Evolutionary conservation across 768 basidiomycete genomes (phyloP).

Genomic region (Tulasnella sp.): DNA sequence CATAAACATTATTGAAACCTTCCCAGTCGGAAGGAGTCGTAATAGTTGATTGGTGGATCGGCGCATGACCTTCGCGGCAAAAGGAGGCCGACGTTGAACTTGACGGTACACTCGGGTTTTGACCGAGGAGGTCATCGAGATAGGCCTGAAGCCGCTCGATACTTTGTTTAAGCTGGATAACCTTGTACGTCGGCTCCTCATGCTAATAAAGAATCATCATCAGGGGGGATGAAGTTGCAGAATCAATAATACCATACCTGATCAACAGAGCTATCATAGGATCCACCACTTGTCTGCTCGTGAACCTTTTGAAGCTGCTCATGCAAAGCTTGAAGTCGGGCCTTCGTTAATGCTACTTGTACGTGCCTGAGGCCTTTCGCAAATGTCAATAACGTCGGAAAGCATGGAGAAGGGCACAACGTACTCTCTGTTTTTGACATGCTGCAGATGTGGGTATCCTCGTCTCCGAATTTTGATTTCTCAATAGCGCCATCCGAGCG

Average conservation of each 20-base stretch:
- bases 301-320: neutral
- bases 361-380: neutral
- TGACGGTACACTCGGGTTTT: neutral
- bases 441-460: conserved; percentile 71
- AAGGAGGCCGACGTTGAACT: neutral
- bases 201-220: neutral
- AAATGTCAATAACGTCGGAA: neutral
- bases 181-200: neutral
- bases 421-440: conserved; percentile 61
- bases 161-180: conserved; percentile 14
- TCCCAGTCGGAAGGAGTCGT: conserved; percentile 41
- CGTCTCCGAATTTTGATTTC: conserved; percentile 66
- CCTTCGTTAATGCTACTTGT: neutral
- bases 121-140: conserved; percentile 34
- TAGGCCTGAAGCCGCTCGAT: conserved; percentile 45
- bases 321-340: neutral
- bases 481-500: conserved; percentile 17
- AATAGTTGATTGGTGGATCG: neutral
- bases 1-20: conserved; percentile 83
- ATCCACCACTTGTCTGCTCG: neutral
- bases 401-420: conserved; percentile 19
- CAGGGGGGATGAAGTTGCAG: neutral
- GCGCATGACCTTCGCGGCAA: neutral
- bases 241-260: neutral
- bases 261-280: neutral